These are phyloP conservation scores for Russula foetens DNA, from an alignment of 768 basidiomycete species.

Conservation along the genomic window DNA sequence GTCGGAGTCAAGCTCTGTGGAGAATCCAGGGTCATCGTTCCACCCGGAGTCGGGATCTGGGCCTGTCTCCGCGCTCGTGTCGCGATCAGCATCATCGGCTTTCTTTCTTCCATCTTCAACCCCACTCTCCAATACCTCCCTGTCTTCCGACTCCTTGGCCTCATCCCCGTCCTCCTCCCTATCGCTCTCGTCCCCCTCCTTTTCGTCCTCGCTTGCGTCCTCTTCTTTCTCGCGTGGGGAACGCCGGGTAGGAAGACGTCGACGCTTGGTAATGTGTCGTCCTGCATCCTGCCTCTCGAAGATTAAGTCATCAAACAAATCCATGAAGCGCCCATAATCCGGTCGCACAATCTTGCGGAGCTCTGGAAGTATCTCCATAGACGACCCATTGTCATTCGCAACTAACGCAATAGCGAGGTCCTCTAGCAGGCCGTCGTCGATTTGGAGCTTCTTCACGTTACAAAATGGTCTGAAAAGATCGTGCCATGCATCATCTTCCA, in stretches of 20 bases:
- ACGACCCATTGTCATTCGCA: background rate
- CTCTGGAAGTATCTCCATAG: background rate
- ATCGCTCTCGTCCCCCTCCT: background rate
- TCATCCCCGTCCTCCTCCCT: background rate
- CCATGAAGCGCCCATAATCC: background rate
- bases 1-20: background rate
- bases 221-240: background rate
- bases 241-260: background rate
- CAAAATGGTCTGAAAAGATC: background rate
- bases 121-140: no score
- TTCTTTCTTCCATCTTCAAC: no score
- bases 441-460: background rate
- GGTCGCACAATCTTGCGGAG: background rate
- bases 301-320: background rate
- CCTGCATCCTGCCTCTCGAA: background rate
- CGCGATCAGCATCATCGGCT: no score
- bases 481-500: no score
- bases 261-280: background rate
- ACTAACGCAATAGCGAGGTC: background rate
- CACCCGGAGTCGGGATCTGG: background rate
- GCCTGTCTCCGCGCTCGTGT: no score
- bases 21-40: background rate
- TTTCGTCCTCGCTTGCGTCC: background rate
- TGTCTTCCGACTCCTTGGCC: background rate
- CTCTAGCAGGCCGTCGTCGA: background rate